Base-by-base conservation (phyloP, 1,284 basidiomycete genomes). In the Phellopilus nigrolimitatus region DNA sequence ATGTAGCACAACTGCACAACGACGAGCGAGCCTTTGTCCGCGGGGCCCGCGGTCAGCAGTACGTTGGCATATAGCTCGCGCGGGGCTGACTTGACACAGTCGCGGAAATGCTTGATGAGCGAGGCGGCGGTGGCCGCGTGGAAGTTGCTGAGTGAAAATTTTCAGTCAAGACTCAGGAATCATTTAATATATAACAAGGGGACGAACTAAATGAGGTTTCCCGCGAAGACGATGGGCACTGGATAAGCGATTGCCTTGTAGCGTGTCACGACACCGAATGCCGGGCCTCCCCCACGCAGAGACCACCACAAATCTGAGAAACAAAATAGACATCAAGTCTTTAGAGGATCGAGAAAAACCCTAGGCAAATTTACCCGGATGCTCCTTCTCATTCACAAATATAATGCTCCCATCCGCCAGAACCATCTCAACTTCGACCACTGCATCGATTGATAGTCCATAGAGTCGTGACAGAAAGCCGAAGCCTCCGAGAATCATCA, bases 1-100 rank as follows among this genome's bases (percentile, higher is more conserved):
- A 91, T 68, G 63, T 86, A 95, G 68, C 92, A 95, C 65, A 95
- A 82, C 65, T 95, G 92, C 39, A 95, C 83, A 41, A 95, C 88
- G 49, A 93, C 78, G 21, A 95, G 79, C 12, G 88, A 90, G 59
- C 90, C 85, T 60, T 86, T 78, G 47, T 81, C 80, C 10, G 79
- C 80, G 4, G 93, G 88, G 15, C 91, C 92, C 0, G 92, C 91
- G 0, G 92, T 95, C 50, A 95, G 76, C 51, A 95, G 79, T 34
- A 92, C 79, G 64, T 95, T 95, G 30, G 88, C 85, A 66, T 95
- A 95, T 13, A 95, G 78, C 61, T 91, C 84, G 21, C 85, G 78
- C 12, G 91, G 90, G 3, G 88, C 86, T 30, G 82, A 81, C 62
- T 95, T 95, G 68, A 95, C 79, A 62, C 91, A 94, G 66, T 95